These are phyloP conservation scores for Aspergillus olivimuriae DNA, from an alignment of 495 filamentous ascomycete genomes.

Conservation along the genomic window DNA sequence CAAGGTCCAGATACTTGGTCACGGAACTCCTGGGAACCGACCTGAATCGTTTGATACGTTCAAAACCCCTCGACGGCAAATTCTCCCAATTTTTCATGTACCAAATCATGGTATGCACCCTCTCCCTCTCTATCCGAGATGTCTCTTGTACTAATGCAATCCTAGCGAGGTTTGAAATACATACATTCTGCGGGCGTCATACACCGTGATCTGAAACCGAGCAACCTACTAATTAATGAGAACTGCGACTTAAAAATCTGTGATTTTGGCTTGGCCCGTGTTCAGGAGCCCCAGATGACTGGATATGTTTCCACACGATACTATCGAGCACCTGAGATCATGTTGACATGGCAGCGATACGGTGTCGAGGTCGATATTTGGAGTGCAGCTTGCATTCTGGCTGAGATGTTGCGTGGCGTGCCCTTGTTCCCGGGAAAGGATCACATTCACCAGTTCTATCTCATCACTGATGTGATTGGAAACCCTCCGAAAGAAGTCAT, in stretches of 20 bases:
- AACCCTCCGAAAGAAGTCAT: constrained; percentile 97
- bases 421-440: constrained; percentile 98
- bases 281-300: constrained; percentile 99
- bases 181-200: constrained; percentile 98
- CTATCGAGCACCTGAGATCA: constrained; percentile 97
- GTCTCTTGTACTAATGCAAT: constrained; percentile 21
- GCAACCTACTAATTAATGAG: constrained; percentile 97
- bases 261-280: constrained; percentile 93
- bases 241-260: constrained; percentile 99
- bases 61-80: constrained; percentile 91
- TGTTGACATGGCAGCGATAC: constrained; percentile 99
- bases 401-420: constrained; percentile 97
- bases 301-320: constrained; percentile 98
- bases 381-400: constrained; percentile 98
- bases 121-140: not conserved
- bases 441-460: constrained; percentile 98
- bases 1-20: constrained; percentile 73
- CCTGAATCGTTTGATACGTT: constrained; percentile 87
- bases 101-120: constrained; percentile 81
- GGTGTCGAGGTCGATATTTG: constrained; percentile 98
- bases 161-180: constrained; percentile 93
- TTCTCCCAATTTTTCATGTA: constrained; percentile 99
- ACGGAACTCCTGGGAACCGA: constrained; percentile 97
- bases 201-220: constrained; percentile 94
- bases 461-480: constrained; percentile 94